Conservation (phyloP, 345 rosid genomes). For the Syzygium jambos region DNA sequence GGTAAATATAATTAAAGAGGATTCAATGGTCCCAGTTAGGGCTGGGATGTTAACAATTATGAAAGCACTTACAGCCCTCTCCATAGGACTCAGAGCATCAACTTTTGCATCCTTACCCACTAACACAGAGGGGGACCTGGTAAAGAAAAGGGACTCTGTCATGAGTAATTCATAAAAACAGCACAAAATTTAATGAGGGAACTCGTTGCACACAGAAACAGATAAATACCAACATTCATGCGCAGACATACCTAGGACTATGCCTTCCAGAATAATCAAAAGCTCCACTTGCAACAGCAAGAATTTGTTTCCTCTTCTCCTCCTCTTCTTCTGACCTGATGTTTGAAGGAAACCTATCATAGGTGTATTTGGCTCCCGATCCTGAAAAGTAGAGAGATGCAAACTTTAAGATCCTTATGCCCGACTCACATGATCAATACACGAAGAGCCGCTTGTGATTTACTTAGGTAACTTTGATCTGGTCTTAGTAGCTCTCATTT, state of each 20-base stretch:
- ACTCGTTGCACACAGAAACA: not conserved
- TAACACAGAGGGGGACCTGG: conserved; percentile 68
- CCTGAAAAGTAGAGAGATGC: conserved; percentile 24
- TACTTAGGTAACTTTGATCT: not conserved
- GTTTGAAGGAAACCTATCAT: conserved; percentile 93
- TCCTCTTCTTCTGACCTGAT: conserved; percentile 88
- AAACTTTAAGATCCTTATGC: not conserved
- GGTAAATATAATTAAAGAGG: not conserved
- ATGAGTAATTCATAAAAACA: not conserved
- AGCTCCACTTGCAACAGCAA: conserved; percentile 83
- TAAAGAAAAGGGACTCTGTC: conserved; percentile 1
- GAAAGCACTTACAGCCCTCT: conserved; percentile 87
- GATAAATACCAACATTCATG: not conserved
- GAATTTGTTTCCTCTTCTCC: conserved; percentile 92
- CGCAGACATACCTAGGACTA: conserved; percentile 46
- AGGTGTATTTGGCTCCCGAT: conserved; percentile 77
- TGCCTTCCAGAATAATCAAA: conserved; percentile 72
- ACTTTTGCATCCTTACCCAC: conserved; percentile 44
- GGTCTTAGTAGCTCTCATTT: not conserved
- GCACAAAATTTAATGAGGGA: not conserved
- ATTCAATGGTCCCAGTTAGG: not conserved
- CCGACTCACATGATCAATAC: not conserved
- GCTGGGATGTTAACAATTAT: conserved; percentile 4
- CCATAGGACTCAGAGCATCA: conserved; percentile 72
- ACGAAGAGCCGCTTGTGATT: not conserved